Conservation (phyloP, 768 basidiomycete species). For the Leucogyrophana mollusca region DNA sequence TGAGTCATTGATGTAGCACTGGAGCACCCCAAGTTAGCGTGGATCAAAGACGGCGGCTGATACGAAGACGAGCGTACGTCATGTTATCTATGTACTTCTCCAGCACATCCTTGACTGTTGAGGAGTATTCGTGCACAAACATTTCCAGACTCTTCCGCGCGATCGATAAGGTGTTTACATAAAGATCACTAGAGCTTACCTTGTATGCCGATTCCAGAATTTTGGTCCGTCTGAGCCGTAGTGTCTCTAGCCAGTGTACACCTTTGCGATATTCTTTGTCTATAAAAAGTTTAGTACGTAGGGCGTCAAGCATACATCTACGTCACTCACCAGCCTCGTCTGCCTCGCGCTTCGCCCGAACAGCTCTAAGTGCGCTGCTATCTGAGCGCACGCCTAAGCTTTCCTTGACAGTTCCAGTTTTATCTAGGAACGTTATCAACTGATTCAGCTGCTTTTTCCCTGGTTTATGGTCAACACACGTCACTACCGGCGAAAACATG, state of each 20-base stretch:
- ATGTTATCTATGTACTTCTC: constrained; percentile 80
- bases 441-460: constrained; percentile 87
- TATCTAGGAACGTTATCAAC: constrained; percentile 82
- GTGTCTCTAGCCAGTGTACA: constrained; percentile 90
- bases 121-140: constrained; percentile 73
- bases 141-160: constrained; percentile 68
- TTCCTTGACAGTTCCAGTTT: constrained; percentile 66
- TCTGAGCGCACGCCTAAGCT: constrained; percentile 53
- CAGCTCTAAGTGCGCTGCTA: constrained; percentile 67
- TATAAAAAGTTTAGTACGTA: constrained; percentile 24
- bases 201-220: constrained; percentile 80
- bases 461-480: constrained; percentile 23
- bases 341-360: constrained; percentile 83
- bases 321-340: constrained; percentile 77
- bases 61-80: constrained; percentile 45
- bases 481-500: background rate
- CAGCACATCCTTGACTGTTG: constrained; percentile 59
- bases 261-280: constrained; percentile 91
- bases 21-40: too few relatives aligned
- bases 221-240: constrained; percentile 78
- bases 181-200: constrained; percentile 36
- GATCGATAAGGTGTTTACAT: constrained; percentile 8
- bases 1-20: constrained; percentile 80
- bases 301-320: background rate
- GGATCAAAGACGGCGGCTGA: too few relatives aligned